These are phyloP conservation scores for Trichoderma erinaceum DNA, from an alignment of 495 filamentous ascomycete genomes.

Conservation along the genomic window DNA sequence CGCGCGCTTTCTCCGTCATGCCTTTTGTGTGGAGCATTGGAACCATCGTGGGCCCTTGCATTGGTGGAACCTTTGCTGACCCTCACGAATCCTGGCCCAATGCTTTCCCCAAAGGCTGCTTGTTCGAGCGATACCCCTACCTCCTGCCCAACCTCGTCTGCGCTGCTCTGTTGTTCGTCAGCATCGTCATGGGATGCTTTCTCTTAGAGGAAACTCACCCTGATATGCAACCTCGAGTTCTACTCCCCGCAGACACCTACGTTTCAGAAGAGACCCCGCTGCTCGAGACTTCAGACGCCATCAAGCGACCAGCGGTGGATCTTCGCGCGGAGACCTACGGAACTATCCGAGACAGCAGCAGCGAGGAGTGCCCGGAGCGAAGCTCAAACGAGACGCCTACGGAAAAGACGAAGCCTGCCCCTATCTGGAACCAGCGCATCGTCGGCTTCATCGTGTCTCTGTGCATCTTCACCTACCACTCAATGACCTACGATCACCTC, in stretches of 20 bases:
- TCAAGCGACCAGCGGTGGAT: conserved; percentile 62
- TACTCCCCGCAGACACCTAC: conserved; percentile 46
- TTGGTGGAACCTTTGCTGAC: conserved; percentile 72
- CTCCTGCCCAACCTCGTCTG: conserved; percentile 77
- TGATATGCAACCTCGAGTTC: conserved; percentile 60
- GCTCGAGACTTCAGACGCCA: conserved; percentile 63
- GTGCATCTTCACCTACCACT: conserved; percentile 80
- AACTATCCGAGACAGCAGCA: conserved; percentile 44
- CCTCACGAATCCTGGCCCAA: conserved; percentile 63
- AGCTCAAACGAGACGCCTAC: conserved; percentile 26
- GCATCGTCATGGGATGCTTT: conserved; percentile 66
- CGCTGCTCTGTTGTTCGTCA: conserved; percentile 61
- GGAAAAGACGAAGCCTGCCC: conserved; percentile 41
- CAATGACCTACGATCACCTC: conserved; percentile 81
- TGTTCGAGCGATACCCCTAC: conserved; percentile 76
- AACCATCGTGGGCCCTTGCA: conserved; percentile 75
- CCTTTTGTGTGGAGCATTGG: conserved; percentile 85
- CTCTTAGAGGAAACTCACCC: conserved; percentile 77
- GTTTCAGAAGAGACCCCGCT: conserved; percentile 60
- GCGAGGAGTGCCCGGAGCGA: neutral
- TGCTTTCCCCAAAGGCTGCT: conserved; percentile 52
- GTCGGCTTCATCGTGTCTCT: conserved; percentile 64
- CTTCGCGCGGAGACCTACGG: conserved; percentile 71
- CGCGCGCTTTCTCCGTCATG: conserved; percentile 74
- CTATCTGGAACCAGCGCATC: conserved; percentile 59